Percentiles rank a stretch among this genome's conserved stretches.
These are phyloP conservation scores for Boechera divaricarpa DNA, from an alignment of 345 rosid genomes.

Conservation along the genomic window DNA sequence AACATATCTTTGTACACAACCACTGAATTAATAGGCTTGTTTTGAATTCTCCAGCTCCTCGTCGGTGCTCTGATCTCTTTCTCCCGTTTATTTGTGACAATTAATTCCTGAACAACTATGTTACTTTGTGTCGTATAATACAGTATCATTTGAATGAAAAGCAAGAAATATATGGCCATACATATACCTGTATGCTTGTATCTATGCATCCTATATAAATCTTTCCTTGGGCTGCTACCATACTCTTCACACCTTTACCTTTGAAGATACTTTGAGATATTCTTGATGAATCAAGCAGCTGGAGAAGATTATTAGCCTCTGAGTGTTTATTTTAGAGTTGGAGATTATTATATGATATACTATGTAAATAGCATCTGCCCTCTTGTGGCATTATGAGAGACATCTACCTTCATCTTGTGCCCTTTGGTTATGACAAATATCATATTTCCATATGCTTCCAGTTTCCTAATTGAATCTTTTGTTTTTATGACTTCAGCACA, in stretches of 20 bases:
- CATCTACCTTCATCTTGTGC: slow-evolving; percentile 69
- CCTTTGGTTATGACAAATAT: slow-evolving; percentile 59
- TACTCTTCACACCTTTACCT: slow-evolving; percentile 67
- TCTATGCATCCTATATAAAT: slow-evolving; percentile 77
- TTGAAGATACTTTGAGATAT: slow-evolving; percentile 57
- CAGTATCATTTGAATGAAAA: slow-evolving; percentile 17
- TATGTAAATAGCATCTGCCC: slow-evolving; percentile 7
- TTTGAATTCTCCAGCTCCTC: slow-evolving; percentile 75
- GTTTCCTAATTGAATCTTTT: slow-evolving; percentile 65
- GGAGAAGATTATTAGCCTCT: slow-evolving; percentile 31
- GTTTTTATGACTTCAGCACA: slow-evolving; percentile 69
- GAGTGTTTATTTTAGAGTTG: background rate
- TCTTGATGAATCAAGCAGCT: slow-evolving; percentile 77
- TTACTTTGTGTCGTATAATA: slow-evolving; percentile 18
- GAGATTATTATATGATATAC: background rate
- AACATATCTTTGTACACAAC: slow-evolving; percentile 80
- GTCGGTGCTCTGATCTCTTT: slow-evolving; percentile 75
- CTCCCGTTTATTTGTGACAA: slow-evolving; percentile 54
- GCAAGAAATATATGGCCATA: background rate
- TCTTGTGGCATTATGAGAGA: slow-evolving; percentile 1
- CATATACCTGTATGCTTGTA: slow-evolving; percentile 87
- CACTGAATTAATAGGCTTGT: slow-evolving; percentile 67
- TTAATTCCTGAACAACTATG: slow-evolving; percentile 59
- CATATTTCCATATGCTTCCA: slow-evolving; percentile 59
- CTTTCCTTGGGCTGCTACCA: slow-evolving; percentile 68